Evolutionary conservation across 805 yeast species (phyloP).

Genomic region (Metschnikowia gruessii): DNA sequence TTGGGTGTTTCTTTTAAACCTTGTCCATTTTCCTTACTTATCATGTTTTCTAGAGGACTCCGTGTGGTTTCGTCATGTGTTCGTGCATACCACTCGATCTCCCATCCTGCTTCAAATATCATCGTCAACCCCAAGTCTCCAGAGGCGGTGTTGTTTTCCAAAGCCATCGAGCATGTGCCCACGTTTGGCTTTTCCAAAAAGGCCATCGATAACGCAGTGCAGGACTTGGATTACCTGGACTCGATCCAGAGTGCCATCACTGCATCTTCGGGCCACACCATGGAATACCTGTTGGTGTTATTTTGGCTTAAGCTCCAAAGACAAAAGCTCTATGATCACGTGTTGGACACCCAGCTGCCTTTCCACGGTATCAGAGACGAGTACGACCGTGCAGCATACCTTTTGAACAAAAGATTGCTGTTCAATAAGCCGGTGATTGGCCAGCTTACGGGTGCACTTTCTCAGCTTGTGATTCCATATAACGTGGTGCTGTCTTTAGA

Average conservation of each 20-base stretch:
- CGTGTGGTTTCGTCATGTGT: constrained; percentile 1
- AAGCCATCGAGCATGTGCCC: constrained; percentile 46
- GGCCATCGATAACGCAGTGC: constrained; percentile 49
- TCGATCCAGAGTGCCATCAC: constrained; percentile 43
- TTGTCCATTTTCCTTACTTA: too few relatives aligned
- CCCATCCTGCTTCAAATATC: constrained; percentile 35
- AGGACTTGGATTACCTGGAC: constrained; percentile 52
- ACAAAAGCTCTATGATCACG: constrained; percentile 33
- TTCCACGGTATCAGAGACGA: constrained; percentile 33
- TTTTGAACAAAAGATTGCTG: constrained; percentile 49
- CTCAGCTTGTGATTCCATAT: constrained; percentile 62
- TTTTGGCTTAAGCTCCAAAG: constrained; percentile 47
- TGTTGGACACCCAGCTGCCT: constrained; percentile 21
- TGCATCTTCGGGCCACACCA: constrained; percentile 22
- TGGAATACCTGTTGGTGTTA: constrained; percentile 54
- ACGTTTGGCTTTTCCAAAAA: constrained; percentile 47
- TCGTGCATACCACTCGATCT: constrained; percentile 33
- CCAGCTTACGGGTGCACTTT: constrained; percentile 50
- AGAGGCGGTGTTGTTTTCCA: constrained; percentile 41
- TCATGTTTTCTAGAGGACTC: constrained; percentile 9
- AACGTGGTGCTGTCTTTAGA: constrained; percentile 55
- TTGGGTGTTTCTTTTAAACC: too few relatives aligned
- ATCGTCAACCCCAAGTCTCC: constrained; percentile 32
- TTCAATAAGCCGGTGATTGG: constrained; percentile 49
- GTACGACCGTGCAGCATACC: constrained; percentile 41